Conservation (phyloP, 805 yeast species). For the Nakazawaea anatomiae region DNA sequence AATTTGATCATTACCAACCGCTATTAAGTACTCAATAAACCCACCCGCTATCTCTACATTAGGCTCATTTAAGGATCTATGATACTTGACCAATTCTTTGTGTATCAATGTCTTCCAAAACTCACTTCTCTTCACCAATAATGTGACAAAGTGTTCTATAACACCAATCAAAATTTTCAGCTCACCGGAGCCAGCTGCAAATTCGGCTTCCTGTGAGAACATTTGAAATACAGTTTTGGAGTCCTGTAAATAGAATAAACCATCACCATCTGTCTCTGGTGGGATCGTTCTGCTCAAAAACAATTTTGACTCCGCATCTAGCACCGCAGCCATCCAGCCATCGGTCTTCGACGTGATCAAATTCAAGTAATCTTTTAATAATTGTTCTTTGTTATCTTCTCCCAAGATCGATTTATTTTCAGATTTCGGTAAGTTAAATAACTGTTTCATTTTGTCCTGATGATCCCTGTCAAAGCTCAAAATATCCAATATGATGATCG, state of each 20-base stretch:
- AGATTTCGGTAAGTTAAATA: constrained; percentile 42
- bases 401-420: constrained; percentile 53
- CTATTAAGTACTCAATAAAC: constrained; percentile 71
- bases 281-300: constrained; percentile 64
- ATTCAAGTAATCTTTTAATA: constrained; percentile 73
- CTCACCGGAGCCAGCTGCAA: constrained; percentile 80
- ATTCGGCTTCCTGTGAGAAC: constrained; percentile 86
- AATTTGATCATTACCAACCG: constrained; percentile 80
- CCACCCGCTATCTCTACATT: constrained; percentile 60
- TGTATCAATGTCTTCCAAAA: constrained; percentile 55
- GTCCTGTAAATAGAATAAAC: constrained; percentile 63
- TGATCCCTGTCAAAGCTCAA: constrained; percentile 73
- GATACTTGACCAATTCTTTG: constrained; percentile 37
- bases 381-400: constrained; percentile 62
- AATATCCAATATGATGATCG: constrained; percentile 65
- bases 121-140: constrained; percentile 55
- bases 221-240: constrained; percentile 74
- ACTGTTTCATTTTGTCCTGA: constrained; percentile 42
- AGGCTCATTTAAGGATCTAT: constrained; percentile 19
- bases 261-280: constrained; percentile 61
- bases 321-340: constrained; percentile 78
- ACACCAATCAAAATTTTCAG: constrained; percentile 77
- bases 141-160: constrained; percentile 59
- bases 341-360: constrained; percentile 67
- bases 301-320: constrained; percentile 56